phyloP scores from a whole-genome alignment of 169 alveolate species.

The Plasmodium cynomolgi region DNA sequence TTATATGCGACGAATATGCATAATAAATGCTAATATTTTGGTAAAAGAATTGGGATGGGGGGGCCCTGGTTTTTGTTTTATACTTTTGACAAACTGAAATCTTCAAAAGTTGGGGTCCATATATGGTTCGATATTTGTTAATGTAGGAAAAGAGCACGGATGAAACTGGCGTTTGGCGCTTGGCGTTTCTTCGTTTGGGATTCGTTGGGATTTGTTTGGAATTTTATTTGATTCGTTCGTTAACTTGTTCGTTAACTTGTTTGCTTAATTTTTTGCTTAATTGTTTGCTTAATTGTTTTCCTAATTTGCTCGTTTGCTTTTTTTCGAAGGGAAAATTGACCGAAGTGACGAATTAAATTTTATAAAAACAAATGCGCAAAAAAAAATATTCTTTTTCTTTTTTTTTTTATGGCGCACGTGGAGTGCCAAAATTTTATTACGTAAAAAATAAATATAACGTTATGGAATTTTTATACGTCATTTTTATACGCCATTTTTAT shows the following conservation, averaged over 20 bases:
- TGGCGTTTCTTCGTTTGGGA: not conserved
- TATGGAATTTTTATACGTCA: not conserved
- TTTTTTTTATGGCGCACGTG: not conserved
- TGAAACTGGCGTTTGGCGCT: not conserved
- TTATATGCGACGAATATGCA: not conserved
- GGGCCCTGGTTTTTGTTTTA: not conserved
- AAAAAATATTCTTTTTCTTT: not conserved
- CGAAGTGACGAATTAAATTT: not conserved
- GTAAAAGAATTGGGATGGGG: conserved; percentile 1
- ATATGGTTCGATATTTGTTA: not conserved
- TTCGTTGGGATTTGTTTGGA: not conserved
- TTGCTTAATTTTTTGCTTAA: not conserved
- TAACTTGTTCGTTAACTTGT: not conserved
- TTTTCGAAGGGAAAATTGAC: conserved; percentile 1
- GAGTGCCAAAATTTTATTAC: not conserved
- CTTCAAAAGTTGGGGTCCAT: conserved; percentile 3
- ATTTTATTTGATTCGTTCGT: not conserved
- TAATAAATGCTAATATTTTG: not conserved
- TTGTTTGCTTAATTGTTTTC: not conserved
- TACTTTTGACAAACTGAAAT: not conserved
- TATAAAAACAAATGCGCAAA: conserved; percentile 1
- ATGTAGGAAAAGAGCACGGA: not conserved
- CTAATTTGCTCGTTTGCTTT: not conserved
- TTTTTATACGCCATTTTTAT: not conserved
- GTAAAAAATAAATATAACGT: not conserved